These are phyloP conservation scores for Cercospora sp. DNA, from an alignment of 2,329 filamentous ascomycete species.

Conservation along the genomic window DNA sequence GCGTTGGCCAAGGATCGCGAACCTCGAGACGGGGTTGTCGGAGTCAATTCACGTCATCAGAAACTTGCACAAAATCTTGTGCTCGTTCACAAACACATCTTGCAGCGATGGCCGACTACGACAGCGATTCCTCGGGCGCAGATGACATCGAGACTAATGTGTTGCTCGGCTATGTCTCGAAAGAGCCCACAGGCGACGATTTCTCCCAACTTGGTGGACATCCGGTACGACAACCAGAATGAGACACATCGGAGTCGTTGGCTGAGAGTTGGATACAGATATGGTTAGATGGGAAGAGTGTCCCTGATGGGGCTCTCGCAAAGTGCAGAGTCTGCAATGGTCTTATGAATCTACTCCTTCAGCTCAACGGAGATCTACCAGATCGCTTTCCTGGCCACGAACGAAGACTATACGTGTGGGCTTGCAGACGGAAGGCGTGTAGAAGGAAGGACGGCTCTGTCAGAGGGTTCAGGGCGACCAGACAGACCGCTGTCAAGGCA, in stretches of 20 bases:
- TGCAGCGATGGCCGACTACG: slow-evolving; percentile 61
- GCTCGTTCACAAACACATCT: not conserved
- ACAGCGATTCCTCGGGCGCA: slow-evolving; percentile 77
- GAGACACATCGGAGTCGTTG: slow-evolving; percentile 8
- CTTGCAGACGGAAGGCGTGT: slow-evolving; percentile 75
- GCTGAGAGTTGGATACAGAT: slow-evolving; percentile 55
- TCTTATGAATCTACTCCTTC: slow-evolving; percentile 79
- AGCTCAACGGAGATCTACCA: slow-evolving; percentile 87
- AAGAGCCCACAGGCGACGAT: slow-evolving; percentile 74
- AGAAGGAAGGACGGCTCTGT: slow-evolving; percentile 80
- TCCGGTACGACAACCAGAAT: slow-evolving; percentile 64
- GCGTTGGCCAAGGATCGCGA: not conserved
- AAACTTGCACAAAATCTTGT: slow-evolving; percentile 8
- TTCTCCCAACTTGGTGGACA: slow-evolving; percentile 85
- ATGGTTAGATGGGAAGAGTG: slow-evolving; percentile 74
- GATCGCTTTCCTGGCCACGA: slow-evolving; percentile 85
- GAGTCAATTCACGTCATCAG: slow-evolving; percentile 8
- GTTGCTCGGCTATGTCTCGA: slow-evolving; percentile 83
- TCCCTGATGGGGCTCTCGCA: slow-evolving; percentile 74
- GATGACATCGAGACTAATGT: slow-evolving; percentile 81
- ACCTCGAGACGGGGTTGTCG: not conserved
- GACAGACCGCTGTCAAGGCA: slow-evolving; percentile 42
- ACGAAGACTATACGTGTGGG: slow-evolving; percentile 82
- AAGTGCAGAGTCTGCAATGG: slow-evolving; percentile 86
- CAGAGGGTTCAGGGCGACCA: slow-evolving; percentile 69